Evolutionary conservation across 2,329 filamentous ascomycete genomes (phyloP).

Genomic region (Biscogniauxia sp.): DNA sequence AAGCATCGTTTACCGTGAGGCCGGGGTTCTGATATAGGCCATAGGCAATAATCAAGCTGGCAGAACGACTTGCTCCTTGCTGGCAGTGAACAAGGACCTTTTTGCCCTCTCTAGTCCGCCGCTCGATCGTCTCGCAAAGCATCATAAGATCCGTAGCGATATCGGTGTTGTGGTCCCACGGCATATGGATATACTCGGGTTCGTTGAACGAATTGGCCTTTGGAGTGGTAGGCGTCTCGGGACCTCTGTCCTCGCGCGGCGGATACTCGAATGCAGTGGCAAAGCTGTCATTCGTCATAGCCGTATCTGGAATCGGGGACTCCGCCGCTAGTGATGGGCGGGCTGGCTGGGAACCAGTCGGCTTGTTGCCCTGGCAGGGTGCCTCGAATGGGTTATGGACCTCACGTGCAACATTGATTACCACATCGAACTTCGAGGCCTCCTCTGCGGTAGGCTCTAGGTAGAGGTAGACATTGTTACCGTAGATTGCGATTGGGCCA

Average conservation of each 20-base stretch:
- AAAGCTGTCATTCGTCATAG: conserved; percentile 56
- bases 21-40: conserved; percentile 76
- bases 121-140: conserved; percentile 74
- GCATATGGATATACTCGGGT: conserved; percentile 83
- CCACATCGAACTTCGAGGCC: conserved; percentile 73
- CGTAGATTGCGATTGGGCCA: conserved; percentile 79
- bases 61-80: conserved; percentile 80
- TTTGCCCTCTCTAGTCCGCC: conserved; percentile 69
- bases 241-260: conserved; percentile 36
- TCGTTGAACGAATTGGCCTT: conserved; percentile 48
- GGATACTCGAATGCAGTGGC: conserved; percentile 61
- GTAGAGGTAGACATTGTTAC: conserved; percentile 74
- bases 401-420: conserved; percentile 82
- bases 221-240: conserved; percentile 55
- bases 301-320: conserved; percentile 54
- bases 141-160: conserved; percentile 74
- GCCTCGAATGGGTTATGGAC: conserved; percentile 70
- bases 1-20: conserved; percentile 77
- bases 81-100: conserved; percentile 82
- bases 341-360: conserved; percentile 28
- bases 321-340: conserved; percentile 36
- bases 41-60: conserved; percentile 83
- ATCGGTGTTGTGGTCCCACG: conserved; percentile 86
- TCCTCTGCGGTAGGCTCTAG: conserved; percentile 77
- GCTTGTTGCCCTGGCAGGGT: conserved; percentile 21